These are phyloP conservation scores for Neofusicoccum kwambonambiense DNA, from an alignment of 2,329 filamentous ascomycete species.

Conservation along the genomic window DNA sequence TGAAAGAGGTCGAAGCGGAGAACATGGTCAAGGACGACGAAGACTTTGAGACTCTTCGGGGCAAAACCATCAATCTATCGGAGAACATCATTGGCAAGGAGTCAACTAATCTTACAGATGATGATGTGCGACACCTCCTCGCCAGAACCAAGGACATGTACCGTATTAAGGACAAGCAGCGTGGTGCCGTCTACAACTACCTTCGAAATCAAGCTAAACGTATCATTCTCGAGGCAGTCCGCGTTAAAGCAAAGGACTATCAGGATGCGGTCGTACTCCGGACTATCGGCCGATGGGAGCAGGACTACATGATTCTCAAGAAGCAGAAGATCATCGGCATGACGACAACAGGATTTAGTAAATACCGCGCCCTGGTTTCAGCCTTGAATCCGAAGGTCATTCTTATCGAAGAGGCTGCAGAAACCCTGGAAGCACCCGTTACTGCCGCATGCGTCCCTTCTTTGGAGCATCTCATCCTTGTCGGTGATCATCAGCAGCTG, in stretches of 20 bases:
- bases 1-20: conserved; percentile 62
- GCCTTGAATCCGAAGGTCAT: conserved; percentile 66
- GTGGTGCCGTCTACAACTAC: conserved; percentile 66
- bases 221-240: conserved; percentile 48
- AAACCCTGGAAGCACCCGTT: conserved; percentile 67
- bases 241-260: conserved; percentile 52
- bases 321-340: conserved; percentile 61
- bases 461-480: conserved; percentile 63
- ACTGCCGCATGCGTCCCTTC: conserved; percentile 60
- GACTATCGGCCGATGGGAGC: conserved; percentile 59
- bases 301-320: conserved; percentile 60
- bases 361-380: conserved; percentile 70
- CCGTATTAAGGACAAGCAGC: conserved; percentile 53
- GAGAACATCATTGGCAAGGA: conserved; percentile 42
- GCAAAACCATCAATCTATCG: conserved; percentile 30
- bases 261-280: conserved; percentile 51
- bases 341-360: conserved; percentile 79
- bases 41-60: conserved; percentile 40
- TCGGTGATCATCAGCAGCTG: conserved; percentile 81
- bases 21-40: conserved; percentile 55
- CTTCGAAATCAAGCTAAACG: conserved; percentile 59
- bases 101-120: conserved; percentile 24
- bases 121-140: conserved; percentile 39
- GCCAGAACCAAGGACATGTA: conserved; percentile 56
- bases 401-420: conserved; percentile 77